Base-by-base conservation (phyloP, 2,329 filamentous ascomycete genomes). In the Aspergillus piperis region DNA sequence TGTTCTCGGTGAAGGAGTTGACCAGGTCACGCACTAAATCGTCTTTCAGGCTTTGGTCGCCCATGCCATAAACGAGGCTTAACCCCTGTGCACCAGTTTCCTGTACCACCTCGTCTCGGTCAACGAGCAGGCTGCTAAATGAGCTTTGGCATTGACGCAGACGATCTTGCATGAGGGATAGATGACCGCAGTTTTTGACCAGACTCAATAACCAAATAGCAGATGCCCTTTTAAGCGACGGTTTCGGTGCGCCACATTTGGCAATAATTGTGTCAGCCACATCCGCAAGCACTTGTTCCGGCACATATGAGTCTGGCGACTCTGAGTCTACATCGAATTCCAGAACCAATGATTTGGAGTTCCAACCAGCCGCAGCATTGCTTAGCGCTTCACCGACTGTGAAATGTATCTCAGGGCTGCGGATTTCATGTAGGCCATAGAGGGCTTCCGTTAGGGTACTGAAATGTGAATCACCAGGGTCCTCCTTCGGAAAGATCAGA, bases 161-260 rank as follows among this genome's bases (percentile, higher is more conserved):
- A 11, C 87, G 86, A 4, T 81, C 80, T 70, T 96, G 91, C 5
- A 98, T 84, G 64, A 91, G 86, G 3, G 80, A 73, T n/a, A 92
- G 80, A 65, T 93, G 88, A 0, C 92, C 92, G 72, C 92, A 96
- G 74, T 95, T 92, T 71, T 97, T 92, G 8, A 98, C 88, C 3
- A 98, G 78, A 70, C 90, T 96, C 61, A 98, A 88, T 0, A 98
- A 84, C 95, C 95, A 98, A 67, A 99, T 96, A 0, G 92, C 92
- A 0, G 93, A 94, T 3, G 94, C 92, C 73, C 96, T 96, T 67
- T 92, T 88, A 4, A 97, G 81, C 0, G 92, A 90, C 1, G 95
- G 95, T 70, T 97, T 97, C 0, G 91, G 92, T 8, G 89, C 87
- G 68, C 90, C 89, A 78, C 90, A 95, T 69, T 95, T 89, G 2